Percentiles rank a stretch among this genome's conserved stretches.
phyloP scores from a whole-genome alignment of 805 yeast genomes.

The Zygosaccharomyces rouxii region DNA sequence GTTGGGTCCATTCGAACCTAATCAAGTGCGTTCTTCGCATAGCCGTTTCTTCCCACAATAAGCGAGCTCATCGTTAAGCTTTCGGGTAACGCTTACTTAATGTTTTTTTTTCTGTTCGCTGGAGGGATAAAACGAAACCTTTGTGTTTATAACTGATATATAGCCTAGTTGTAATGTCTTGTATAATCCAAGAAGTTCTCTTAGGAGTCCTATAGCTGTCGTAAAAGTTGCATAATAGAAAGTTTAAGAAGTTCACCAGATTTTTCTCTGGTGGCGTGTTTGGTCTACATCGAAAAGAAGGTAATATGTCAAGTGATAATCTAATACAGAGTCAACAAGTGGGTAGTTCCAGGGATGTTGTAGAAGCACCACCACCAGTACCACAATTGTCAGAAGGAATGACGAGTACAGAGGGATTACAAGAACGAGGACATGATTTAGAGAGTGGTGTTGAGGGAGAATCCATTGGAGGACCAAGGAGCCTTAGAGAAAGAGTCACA shows the following conservation, averaged over 20 bases:
- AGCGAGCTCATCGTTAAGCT: not conserved
- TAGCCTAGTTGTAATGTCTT: not conserved
- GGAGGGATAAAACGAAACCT: not conserved
- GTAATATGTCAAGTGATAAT: conserved; percentile 9
- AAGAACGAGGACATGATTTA: not conserved
- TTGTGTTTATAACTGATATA: not conserved
- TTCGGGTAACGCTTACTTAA: not conserved
- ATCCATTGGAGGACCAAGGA: conserved; percentile 8
- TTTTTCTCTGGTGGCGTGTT: not conserved
- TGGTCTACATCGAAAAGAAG: not conserved
- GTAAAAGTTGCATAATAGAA: not conserved
- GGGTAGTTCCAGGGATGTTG: conserved; percentile 12
- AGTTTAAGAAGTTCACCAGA: not conserved
- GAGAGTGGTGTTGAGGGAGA: not conserved
- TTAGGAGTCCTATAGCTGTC: not conserved
- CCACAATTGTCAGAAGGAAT: not conserved
- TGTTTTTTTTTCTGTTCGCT: not conserved
- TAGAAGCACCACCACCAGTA: not conserved
- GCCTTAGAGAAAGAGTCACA: conserved; percentile 19
- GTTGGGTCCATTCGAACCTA: not conserved
- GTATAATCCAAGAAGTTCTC: not conserved
- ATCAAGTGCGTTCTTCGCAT: not conserved
- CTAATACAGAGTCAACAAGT: conserved; percentile 10
- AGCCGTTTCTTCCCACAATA: not conserved
- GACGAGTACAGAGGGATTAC: not conserved